Conservation (phyloP, 108 stramenopile genomes). For the Mayamaea pseudoterrestris region DNA sequence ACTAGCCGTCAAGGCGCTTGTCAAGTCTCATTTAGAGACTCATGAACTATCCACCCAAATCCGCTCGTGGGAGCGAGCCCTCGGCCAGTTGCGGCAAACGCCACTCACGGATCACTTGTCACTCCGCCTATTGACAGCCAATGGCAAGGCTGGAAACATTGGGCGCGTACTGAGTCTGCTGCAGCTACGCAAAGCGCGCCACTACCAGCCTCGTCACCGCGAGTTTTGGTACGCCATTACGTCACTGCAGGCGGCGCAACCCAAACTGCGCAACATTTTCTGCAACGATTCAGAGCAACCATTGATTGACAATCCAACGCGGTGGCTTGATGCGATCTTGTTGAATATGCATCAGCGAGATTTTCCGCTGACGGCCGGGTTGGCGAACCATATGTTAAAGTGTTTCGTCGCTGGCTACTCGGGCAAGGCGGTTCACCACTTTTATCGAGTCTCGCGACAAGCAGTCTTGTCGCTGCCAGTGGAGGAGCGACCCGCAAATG, state of each 20-base stretch:
- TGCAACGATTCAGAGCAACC: slow-evolving; percentile 51
- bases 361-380: slow-evolving; percentile 32
- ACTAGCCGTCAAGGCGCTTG: slow-evolving; percentile 35
- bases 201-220: slow-evolving; percentile 28
- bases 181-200: slow-evolving; percentile 36
- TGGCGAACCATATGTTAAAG: slow-evolving; percentile 66
- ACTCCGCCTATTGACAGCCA: slow-evolving; percentile 61
- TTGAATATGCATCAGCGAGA: slow-evolving; percentile 70
- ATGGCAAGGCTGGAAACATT: slow-evolving; percentile 76
- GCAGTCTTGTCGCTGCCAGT: slow-evolving; percentile 5
- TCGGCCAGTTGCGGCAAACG: slow-evolving; percentile 50
- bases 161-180: slow-evolving; percentile 53
- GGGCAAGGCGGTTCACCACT: slow-evolving; percentile 65
- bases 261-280: slow-evolving; percentile 51
- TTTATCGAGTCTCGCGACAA: slow-evolving; percentile 52
- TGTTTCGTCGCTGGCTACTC: slow-evolving; percentile 46
- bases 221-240: slow-evolving; percentile 57
- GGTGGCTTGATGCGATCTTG: slow-evolving; percentile 80
- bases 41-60: slow-evolving; percentile 33
- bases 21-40: slow-evolving; percentile 42
- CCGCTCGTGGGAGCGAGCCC: slow-evolving; percentile 49
- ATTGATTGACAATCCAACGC: slow-evolving; percentile 68
- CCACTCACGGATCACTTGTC: slow-evolving; percentile 58
- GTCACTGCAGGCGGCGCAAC: slow-evolving; percentile 25
- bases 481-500: slow-evolving; percentile 2